Percentiles rank a stretch among this genome's conserved stretches.
Evolutionary conservation across 2,329 filamentous ascomycete genomes (phyloP).

Genomic region (Fusarium sp.): DNA sequence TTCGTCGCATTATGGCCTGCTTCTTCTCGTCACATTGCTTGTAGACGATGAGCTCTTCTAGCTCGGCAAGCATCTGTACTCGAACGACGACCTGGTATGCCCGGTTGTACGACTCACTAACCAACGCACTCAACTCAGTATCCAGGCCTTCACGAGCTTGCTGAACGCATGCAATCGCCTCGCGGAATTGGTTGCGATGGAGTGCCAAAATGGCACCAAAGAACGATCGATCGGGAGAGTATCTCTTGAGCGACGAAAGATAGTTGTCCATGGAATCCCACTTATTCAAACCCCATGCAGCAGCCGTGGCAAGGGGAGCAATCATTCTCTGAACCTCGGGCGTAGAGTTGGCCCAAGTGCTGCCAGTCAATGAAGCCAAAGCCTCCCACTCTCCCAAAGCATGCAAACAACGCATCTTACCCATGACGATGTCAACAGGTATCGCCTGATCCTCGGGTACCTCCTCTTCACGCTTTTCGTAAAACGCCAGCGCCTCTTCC

Average conservation of each 20-base stretch:
- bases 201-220: constrained; percentile 96
- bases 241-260: constrained; percentile 90
- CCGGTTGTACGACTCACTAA: constrained; percentile 98
- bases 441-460: constrained; percentile 64
- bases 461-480: constrained; percentile 84
- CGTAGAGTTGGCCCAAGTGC: constrained; percentile 91
- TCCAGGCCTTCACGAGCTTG: constrained; percentile 93
- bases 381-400: constrained; percentile 98
- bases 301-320: constrained; percentile 91
- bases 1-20: constrained; percentile 88
- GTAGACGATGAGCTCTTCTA: constrained; percentile 98
- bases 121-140: constrained; percentile 91
- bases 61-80: constrained; percentile 97
- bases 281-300: constrained; percentile 94
- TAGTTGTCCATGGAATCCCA: constrained; percentile 99
- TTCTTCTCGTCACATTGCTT: constrained; percentile 93
- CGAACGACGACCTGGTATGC: constrained; percentile 98
- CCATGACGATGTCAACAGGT: constrained; percentile 96
- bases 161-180: constrained; percentile 88
- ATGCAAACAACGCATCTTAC: constrained; percentile 98
- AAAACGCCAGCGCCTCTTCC: constrained; percentile 95
- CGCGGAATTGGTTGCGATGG: constrained; percentile 94
- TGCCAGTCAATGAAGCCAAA: constrained; percentile 85
- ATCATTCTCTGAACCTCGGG: constrained; percentile 90
- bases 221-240: constrained; percentile 94